phyloP scores from a whole-genome alignment of 2,329 filamentous ascomycete genomes.

The Trichocomaceae sp. region DNA sequence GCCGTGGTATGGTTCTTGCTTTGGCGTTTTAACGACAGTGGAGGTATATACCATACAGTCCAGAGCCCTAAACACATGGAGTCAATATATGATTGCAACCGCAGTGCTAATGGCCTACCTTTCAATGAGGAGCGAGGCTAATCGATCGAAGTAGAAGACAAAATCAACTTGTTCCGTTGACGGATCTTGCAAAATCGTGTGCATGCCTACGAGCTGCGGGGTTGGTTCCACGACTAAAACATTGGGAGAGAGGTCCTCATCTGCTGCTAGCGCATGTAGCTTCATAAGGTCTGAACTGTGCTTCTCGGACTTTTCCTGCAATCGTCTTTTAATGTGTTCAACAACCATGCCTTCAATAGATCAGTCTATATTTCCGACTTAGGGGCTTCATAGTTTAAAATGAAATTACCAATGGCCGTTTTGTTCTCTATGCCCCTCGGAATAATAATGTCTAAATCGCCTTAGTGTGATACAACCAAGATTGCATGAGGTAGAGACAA shows the following conservation, averaged over 20 bases:
- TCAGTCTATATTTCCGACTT: constrained; percentile 14
- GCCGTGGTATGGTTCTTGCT: constrained; percentile 63
- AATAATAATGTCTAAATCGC: constrained; percentile 69
- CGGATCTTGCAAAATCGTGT: constrained; percentile 79
- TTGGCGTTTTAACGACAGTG: constrained; percentile 62
- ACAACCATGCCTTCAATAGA: constrained; percentile 68
- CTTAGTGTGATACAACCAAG: neutral
- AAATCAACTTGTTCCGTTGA: constrained; percentile 79
- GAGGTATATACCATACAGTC: constrained; percentile 68
- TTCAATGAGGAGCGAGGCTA: constrained; percentile 79
- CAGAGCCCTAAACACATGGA: constrained; percentile 51
- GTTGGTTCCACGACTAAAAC: constrained; percentile 70
- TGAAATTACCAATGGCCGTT: constrained; percentile 63
- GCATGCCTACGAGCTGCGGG: constrained; percentile 77
- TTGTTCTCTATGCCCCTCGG: constrained; percentile 90
- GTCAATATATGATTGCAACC: neutral
- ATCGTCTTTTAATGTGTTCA: constrained; percentile 81
- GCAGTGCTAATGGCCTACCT: constrained; percentile 31
- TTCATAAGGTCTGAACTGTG: constrained; percentile 74
- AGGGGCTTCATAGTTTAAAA: neutral
- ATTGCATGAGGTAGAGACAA: constrained; percentile 21
- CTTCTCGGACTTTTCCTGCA: constrained; percentile 75
- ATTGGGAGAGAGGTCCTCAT: constrained; percentile 65
- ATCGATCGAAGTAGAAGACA: constrained; percentile 92
- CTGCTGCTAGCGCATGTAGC: constrained; percentile 65